A percentile compares a stretch with the other conserved stretches of the same genome.
These are phyloP conservation scores for Megacollybia platyphylla DNA, from an alignment of 1,284 basidiomycete species.

Conservation along the genomic window DNA sequence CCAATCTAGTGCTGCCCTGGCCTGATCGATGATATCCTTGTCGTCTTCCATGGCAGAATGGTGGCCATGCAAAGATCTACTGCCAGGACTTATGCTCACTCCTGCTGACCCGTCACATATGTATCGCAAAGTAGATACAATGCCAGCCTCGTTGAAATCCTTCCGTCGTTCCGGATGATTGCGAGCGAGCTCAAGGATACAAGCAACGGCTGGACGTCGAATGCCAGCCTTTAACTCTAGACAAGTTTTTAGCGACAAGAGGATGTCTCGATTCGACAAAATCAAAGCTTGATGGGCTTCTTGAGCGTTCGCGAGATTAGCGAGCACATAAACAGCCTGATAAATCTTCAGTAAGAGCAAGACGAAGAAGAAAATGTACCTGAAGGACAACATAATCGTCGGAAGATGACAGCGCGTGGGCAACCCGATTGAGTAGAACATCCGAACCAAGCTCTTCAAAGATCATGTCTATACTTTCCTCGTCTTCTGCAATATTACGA, in stretches of 20 bases:
- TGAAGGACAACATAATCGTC: conserved; percentile 41
- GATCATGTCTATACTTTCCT: conserved; percentile 46
- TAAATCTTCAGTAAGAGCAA: not conserved
- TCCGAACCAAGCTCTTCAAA: conserved; percentile 37
- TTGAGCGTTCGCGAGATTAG: conserved; percentile 52
- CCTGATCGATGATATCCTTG: conserved; percentile 40
- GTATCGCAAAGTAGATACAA: conserved; percentile 12
- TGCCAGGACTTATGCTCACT: not conserved
- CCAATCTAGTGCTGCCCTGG: conserved; percentile 39
- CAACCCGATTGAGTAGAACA: conserved; percentile 29
- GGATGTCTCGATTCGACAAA: conserved; percentile 32
- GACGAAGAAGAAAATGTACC: conserved; percentile 15
- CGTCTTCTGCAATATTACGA: conserved; percentile 49
- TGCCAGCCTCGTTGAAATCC: conserved; percentile 2
- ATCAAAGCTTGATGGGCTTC: conserved; percentile 33
- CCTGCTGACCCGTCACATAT: conserved; percentile 7
- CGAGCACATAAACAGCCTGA: conserved; percentile 44
- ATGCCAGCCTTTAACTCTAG: conserved; percentile 44
- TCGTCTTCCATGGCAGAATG: conserved; percentile 26
- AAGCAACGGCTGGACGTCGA: conserved; percentile 45
- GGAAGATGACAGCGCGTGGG: conserved; percentile 29
- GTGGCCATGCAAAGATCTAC: conserved; percentile 3
- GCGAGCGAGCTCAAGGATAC: conserved; percentile 35
- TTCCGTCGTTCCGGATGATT: conserved; percentile 3
- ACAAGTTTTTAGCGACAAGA: conserved; percentile 37